Base-by-base conservation (phyloP, 2,329 filamentous ascomycete species). In the Pestalotiopsis sp. region DNA sequence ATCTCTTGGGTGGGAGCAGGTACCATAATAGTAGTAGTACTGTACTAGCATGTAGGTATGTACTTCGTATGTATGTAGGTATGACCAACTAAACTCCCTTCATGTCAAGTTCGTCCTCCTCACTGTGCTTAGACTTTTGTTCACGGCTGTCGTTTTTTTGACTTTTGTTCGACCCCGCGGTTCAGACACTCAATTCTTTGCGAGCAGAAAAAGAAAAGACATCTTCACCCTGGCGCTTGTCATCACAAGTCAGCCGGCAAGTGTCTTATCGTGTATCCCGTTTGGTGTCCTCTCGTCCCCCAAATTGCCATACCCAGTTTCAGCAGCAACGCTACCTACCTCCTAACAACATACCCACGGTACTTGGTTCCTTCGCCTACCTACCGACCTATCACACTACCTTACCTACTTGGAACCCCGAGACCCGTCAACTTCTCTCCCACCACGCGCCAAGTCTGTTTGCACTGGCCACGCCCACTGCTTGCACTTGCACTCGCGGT, bases 131-230 rank as follows among this genome's bases (percentile, higher is more conserved):
- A 38, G 59, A 62, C 59, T 62, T 62, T 52, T 62, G 23, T 62
- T 39, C 31, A 39, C 27, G 27, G 27, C 17, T 17, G 45, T 52
- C 41, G 13, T 49, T 61, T 62, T 62, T 62, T 62, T 36, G 2
- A 62, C 59, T 36, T 62, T 62, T 39, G 27, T n/a, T 31, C 27
- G 59, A 62, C 59, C 59, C 59, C 59, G 27, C 57, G 57, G 57
- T 27, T 59, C 57, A 36, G 23, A 59, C 57, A 59, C 59, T 62
- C 59, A 36, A 62, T 38, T 62, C 27, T 23, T 9, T n/a, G 17
- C 45, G 45, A 52, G 45, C 17, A 52, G 45, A 52, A 59, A 36
- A 59, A 59, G 57, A n/a, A 59, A 59, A 27, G 57, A 14, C 57
- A 7, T 25, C 27, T 36, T 39, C 31, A 39, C 25, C 36, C 36